Conservation (phyloP, 140 eudicot genomes). For the Cichorium intybus region DNA sequence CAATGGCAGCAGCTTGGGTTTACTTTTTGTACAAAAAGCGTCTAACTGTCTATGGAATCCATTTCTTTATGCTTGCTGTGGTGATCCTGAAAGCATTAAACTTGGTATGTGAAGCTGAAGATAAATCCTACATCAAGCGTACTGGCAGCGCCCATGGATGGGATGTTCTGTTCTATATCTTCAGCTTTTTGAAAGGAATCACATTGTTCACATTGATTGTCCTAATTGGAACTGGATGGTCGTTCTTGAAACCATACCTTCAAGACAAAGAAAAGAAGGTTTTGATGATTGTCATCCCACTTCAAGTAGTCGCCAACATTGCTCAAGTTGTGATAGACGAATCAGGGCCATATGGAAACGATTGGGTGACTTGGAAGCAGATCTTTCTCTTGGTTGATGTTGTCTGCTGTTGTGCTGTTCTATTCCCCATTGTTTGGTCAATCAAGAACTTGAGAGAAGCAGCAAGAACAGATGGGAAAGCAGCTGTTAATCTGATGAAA, state of each 20-base stretch:
- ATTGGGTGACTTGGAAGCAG: slow-evolving; percentile 81
- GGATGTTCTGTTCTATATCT: slow-evolving; percentile 75
- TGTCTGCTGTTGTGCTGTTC: slow-evolving; percentile 62
- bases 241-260: slow-evolving; percentile 66
- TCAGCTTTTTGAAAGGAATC: slow-evolving; percentile 70
- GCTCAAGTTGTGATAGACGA: slow-evolving; percentile 84
- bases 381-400: slow-evolving; percentile 76
- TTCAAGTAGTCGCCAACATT: slow-evolving; percentile 67
- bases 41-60: slow-evolving; percentile 56
- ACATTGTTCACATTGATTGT: slow-evolving; percentile 67
- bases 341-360: slow-evolving; percentile 62
- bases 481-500: slow-evolving; percentile 84
- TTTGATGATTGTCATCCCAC: slow-evolving; percentile 75
- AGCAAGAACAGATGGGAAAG: slow-evolving; percentile 82
- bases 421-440: slow-evolving; percentile 86
- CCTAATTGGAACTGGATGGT: slow-evolving; percentile 82
- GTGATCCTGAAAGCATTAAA: slow-evolving; percentile 61
- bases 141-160: slow-evolving; percentile 73
- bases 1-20: slow-evolving; percentile 44
- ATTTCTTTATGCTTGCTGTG: slow-evolving; percentile 78
- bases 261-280: slow-evolving; percentile 84
- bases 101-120: slow-evolving; percentile 79
- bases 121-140: slow-evolving; percentile 67
- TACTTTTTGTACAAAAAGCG: slow-evolving; percentile 52
- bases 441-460: slow-evolving; percentile 72